Conservation (phyloP, 2,329 filamentous ascomycete genomes). For the Fusarium chlamydosporum region DNA sequence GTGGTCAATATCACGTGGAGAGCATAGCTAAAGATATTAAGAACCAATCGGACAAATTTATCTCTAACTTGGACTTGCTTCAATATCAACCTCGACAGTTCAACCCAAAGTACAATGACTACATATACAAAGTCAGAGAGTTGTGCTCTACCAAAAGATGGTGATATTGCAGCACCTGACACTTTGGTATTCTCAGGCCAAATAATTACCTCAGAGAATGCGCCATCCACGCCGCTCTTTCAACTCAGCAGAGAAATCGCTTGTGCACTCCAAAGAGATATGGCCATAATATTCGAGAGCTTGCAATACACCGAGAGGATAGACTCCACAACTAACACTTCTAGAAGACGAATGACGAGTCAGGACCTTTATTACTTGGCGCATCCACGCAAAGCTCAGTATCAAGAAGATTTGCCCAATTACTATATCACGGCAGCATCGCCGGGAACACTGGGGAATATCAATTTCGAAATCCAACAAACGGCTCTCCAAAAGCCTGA, state of each 20-base stretch:
- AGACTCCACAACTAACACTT: background rate
- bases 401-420: slow-evolving; percentile 1
- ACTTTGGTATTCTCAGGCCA: slow-evolving; percentile 30
- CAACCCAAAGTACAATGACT: background rate
- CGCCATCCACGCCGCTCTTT: slow-evolving; percentile 20
- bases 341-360: background rate
- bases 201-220: slow-evolving; percentile 6
- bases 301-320: slow-evolving; percentile 6
- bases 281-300: slow-evolving; percentile 30
- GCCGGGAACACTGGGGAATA: slow-evolving; percentile 20
- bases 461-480: slow-evolving; percentile 1
- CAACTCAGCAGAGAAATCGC: slow-evolving; percentile 24
- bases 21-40: background rate
- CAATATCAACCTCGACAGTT: background rate
- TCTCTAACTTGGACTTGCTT: slow-evolving; percentile 9
- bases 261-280: slow-evolving; percentile 11
- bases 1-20: slow-evolving; percentile 14
- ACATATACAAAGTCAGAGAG: background rate
- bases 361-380: slow-evolving; percentile 36
- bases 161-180: fast-evolving
- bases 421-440: slow-evolving; percentile 39
- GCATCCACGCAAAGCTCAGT: slow-evolving; percentile 1
- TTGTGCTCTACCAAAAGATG: background rate
- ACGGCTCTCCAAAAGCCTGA: fast-evolving
- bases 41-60: background rate